phyloP scores from a whole-genome alignment of 116 monocot genomes.

The Zostera marina region DNA sequence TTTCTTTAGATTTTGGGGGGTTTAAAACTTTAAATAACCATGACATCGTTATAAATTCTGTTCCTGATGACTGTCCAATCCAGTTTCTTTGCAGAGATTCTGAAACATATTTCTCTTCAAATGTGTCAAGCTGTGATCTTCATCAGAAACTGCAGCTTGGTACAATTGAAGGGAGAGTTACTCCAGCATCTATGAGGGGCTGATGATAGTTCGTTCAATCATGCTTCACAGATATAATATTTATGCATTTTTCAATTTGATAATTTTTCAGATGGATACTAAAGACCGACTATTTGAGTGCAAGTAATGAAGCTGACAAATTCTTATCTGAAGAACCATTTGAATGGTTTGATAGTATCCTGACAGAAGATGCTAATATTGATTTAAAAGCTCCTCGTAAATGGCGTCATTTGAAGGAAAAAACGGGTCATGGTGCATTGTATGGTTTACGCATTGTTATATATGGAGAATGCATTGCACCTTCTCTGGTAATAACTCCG shows the following conservation, averaged over 20 bases:
- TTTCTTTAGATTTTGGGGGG: no score
- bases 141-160: no score
- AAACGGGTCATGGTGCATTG: conserved; percentile 78
- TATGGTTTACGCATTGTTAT: conserved; percentile 61
- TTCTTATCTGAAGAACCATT: conserved; percentile 71
- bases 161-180: no score
- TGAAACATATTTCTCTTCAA: no score
- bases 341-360: conserved; percentile 64
- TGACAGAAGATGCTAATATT: conserved; percentile 65
- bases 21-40: no score
- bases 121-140: no score
- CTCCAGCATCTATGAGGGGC: no score
- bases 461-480: conserved; percentile 89
- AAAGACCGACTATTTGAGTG: conserved; percentile 67
- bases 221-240: not conserved
- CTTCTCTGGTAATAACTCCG: conserved; percentile 43
- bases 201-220: no score
- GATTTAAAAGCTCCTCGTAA: conserved; percentile 76
- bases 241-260: not conserved
- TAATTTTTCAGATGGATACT: conserved; percentile 72
- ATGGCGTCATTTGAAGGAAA: conserved; percentile 73
- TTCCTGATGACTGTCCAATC: no score
- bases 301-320: conserved; percentile 59
- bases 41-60: no score
- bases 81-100: no score